Conservation (phyloP, 2,329 filamentous ascomycete species). For the Trichoderma simmonsii region DNA sequence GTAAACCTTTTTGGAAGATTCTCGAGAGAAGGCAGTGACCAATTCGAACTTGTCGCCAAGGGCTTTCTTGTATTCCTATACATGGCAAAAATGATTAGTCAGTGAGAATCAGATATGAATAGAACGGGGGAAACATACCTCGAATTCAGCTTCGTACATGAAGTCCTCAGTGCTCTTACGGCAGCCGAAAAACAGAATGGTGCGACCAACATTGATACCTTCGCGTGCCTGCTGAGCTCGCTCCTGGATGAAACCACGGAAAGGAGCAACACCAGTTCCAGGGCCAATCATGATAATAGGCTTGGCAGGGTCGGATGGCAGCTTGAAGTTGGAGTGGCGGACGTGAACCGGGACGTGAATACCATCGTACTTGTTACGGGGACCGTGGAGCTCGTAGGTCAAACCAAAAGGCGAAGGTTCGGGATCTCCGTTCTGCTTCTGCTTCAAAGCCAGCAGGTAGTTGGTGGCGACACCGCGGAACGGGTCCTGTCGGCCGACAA, state of each 20-base stretch:
- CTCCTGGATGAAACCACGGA: constrained; percentile 94
- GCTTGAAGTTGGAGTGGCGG: constrained; percentile 98
- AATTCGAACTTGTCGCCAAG: constrained; percentile 88
- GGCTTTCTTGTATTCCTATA: constrained; percentile 73
- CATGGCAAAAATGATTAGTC: constrained; percentile 9
- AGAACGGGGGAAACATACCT: constrained; percentile 56
- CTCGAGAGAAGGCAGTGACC: constrained; percentile 92
- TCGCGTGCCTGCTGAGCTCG: constrained; percentile 77
- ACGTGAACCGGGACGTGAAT: constrained; percentile 94
- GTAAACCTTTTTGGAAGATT: constrained; percentile 84
- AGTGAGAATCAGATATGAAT: neutral
- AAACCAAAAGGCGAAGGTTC: constrained; percentile 78
- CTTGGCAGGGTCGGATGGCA: constrained; percentile 90
- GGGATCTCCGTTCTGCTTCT: constrained; percentile 90
- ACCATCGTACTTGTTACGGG: constrained; percentile 95
- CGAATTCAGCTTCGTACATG: constrained; percentile 87
- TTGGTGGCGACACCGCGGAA: constrained; percentile 97
- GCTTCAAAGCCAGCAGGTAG: constrained; percentile 89
- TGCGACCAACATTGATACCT: constrained; percentile 80
- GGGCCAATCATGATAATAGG: constrained; percentile 95
- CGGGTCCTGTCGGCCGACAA: constrained; percentile 72
- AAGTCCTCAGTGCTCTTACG: constrained; percentile 86
- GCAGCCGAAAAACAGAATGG: constrained; percentile 93
- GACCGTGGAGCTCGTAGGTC: constrained; percentile 82
- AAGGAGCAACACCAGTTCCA: constrained; percentile 93